Evolutionary conservation across 1,284 basidiomycete species (phyloP), one percentile per base, ranked within the genome.

Genomic region (Sporisorium graminicola): DNA sequence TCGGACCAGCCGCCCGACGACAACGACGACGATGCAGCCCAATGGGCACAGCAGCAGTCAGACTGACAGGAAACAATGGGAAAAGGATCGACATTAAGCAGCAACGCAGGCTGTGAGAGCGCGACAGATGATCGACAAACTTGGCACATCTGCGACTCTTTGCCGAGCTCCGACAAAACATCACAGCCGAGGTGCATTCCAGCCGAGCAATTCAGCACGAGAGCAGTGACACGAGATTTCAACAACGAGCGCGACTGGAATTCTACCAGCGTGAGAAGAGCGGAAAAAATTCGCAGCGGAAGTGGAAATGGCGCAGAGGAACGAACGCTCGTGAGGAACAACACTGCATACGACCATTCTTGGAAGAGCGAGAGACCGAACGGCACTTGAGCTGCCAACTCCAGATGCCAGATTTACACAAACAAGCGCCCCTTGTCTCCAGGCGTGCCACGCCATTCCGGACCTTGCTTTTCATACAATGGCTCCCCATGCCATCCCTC

Each of bases 101-200:
- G 26, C 14, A 12, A 22, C n/a, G 26, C n/a, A n/a, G n/a, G 33
- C 24, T 16, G 27, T 24, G 29, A 33, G 43, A 58, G 50, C 35
- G 10, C 3, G n/a, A n/a, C n/a, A 43, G 44, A 70, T 61, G 68
- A 70, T 70, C 68, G 68, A 70, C 68, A 65, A 70, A 57, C 63
- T 71, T 71, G 68, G 67, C 67, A 64, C 53, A n/a, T 31, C 29
- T 20, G 18, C 16, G 26, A 50, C 49, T 12, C 43, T 58, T 47
- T 57, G 43, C 55, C 55, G 43, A 57, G 61, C 52, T 54, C 31
- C 31, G 35, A 16, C 16, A 49, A 18, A 47, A 56, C 40, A 54
- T 42, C 53, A 35, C 54, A 65, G 59, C 68, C 68, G 62, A 70
- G 68, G 53, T 58, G 60, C 67, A 70, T 52, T 44, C 50, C 51